A percentile compares a stretch with the other conserved stretches of the same genome.
phyloP scores from a whole-genome alignment of 306 rosid species.

The Prunus mongolica region DNA sequence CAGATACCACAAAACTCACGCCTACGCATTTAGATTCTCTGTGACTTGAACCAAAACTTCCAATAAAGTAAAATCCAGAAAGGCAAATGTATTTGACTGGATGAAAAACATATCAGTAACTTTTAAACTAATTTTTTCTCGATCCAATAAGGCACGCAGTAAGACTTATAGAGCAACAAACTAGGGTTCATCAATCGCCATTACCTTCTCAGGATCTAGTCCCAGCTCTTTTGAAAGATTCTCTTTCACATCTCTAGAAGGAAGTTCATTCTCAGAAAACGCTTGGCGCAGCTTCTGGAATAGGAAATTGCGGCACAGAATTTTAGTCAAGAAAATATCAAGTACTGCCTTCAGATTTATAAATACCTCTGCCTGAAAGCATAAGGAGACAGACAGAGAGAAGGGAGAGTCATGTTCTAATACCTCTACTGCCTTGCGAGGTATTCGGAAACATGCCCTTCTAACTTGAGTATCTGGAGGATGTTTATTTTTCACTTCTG shows the following conservation, averaged over 20 bases:
- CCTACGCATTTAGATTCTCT: not conserved
- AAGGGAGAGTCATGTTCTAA: constrained; percentile 16
- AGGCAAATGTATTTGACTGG: not conserved
- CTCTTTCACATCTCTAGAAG: constrained; percentile 65
- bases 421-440: constrained; percentile 76
- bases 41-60: not conserved
- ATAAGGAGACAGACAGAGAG: not conserved
- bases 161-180: not conserved
- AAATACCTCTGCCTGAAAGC: not conserved
- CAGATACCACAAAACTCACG: not conserved
- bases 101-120: not conserved
- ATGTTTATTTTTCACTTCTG: constrained; percentile 15
- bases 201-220: constrained; percentile 74
- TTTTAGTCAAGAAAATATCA: not conserved
- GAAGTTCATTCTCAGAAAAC: constrained; percentile 78
- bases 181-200: not conserved
- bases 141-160: not conserved
- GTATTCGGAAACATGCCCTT: constrained; percentile 66
- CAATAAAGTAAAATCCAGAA: not conserved
- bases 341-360: not conserved
- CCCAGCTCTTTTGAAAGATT: constrained; percentile 75
- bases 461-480: constrained; percentile 31
- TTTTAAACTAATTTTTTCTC: not conserved
- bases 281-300: constrained; percentile 82
- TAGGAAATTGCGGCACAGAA: constrained; percentile 18